Conservation (phyloP, 1,284 basidiomycete genomes). For the Microbotryum intermedium region DNA sequence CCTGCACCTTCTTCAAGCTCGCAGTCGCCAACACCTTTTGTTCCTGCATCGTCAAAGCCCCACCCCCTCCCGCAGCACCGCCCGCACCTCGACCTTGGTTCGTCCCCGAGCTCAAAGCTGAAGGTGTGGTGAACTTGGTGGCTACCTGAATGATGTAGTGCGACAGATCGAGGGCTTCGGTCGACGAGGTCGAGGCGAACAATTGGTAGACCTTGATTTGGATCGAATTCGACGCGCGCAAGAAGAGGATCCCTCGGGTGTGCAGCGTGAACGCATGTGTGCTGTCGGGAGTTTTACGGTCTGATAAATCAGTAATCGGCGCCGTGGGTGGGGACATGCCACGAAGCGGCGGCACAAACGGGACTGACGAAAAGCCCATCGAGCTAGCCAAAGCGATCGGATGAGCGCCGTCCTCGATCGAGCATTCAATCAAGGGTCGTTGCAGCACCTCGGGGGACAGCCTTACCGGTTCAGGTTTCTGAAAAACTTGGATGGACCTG, state of each 20-base stretch:
- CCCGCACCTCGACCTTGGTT: background rate
- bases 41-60: conserved; percentile 5
- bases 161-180: conserved; percentile 5
- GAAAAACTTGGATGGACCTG: conserved; percentile 8
- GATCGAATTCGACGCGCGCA: background rate
- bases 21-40: conserved; percentile 2
- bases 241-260: conserved; percentile 10
- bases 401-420: conserved; percentile 8
- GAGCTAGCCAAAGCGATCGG: conserved; percentile 6
- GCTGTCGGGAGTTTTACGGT: no score
- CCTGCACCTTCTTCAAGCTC: conserved; percentile 5
- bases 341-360: no score
- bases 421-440: conserved; percentile 12
- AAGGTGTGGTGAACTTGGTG: conserved; percentile 3
- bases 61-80: background rate
- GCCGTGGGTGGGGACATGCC: background rate
- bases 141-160: conserved; percentile 5
- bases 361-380: conserved; percentile 7
- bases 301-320: background rate
- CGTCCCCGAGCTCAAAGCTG: background rate
- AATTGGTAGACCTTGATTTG: conserved; percentile 13
- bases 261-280: background rate
- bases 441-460: conserved; percentile 12
- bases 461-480: conserved; percentile 14
- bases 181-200: conserved; percentile 2